A percentile compares a stretch with the other conserved stretches of the same genome.
Evolutionary conservation across 768 basidiomycete genomes (phyloP).

Genomic region (Tricholoma flavovirens): DNA sequence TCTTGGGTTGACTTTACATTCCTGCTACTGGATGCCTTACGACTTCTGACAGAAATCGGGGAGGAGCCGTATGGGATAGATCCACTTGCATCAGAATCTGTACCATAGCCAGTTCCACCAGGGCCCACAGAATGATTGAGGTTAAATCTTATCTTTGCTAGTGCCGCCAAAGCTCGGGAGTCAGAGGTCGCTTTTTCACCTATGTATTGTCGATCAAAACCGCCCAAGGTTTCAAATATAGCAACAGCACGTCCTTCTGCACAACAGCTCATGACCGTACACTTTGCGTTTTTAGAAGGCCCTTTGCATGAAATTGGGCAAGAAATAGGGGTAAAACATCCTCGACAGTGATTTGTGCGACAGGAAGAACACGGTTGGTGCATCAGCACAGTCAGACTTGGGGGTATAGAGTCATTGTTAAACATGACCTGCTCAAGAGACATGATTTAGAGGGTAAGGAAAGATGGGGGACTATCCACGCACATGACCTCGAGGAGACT

Average conservation of each 20-base stretch:
- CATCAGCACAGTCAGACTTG: conserved; percentile 28
- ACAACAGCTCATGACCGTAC: conserved; percentile 37
- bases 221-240: conserved; percentile 43
- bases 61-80: not conserved
- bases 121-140: conserved; percentile 35
- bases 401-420: conserved; percentile 20
- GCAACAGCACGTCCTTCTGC: conserved; percentile 44
- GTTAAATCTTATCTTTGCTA: conserved; percentile 20
- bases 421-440: conserved; percentile 23
- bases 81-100: conserved; percentile 8
- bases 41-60: not conserved
- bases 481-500: conserved; percentile 39
- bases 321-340: conserved; percentile 35
- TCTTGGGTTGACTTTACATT: not conserved
- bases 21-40: not conserved
- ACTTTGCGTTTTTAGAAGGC: conserved; percentile 22
- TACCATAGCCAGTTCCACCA: conserved; percentile 47
- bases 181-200: conserved; percentile 35
- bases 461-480: conserved; percentile 15
- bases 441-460: not conserved
- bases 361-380: conserved; percentile 41
- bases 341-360: conserved; percentile 41
- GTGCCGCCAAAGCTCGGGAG: conserved; percentile 29
- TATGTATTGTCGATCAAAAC: conserved; percentile 42
- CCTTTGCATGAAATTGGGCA: conserved; percentile 42